Percentiles rank a stretch among this genome's conserved stretches.
Evolutionary conservation across 116 monocot species (phyloP).

Genomic region (Papilionanthe hybrid): DNA sequence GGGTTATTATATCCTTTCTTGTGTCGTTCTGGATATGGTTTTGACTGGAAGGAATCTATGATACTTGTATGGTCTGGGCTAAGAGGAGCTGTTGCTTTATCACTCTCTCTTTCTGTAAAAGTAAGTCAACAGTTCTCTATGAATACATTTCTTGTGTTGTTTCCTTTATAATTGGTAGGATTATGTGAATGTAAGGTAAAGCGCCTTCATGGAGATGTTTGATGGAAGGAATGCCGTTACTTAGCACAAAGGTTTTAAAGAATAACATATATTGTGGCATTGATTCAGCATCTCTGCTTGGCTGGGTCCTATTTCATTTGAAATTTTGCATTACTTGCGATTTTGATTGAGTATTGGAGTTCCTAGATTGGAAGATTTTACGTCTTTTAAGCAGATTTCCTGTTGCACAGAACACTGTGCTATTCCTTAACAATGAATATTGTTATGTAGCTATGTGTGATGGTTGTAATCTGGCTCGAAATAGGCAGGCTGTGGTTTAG

Average conservation of each 20-base stretch:
- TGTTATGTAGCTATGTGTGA: neutral
- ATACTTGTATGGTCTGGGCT: constrained; percentile 91
- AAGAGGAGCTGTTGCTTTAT: constrained; percentile 89
- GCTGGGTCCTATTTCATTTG: neutral
- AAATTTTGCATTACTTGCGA: neutral
- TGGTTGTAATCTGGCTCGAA: neutral
- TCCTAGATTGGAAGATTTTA: no score
- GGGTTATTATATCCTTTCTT: constrained; percentile 74
- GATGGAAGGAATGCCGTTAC: neutral
- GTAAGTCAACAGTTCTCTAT: constrained; percentile 32
- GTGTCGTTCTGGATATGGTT: constrained; percentile 82
- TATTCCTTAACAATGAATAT: neutral
- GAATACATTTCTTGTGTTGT: neutral
- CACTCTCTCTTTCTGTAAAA: constrained; percentile 81
- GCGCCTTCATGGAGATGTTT: neutral
- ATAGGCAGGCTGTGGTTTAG: neutral
- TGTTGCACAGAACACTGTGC: neutral
- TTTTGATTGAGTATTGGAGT: neutral
- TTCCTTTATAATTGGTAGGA: neutral
- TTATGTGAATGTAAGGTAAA: neutral
- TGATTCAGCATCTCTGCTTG: neutral
- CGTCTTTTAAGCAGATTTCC: neutral
- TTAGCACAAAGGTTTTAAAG: neutral
- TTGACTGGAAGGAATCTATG: constrained; percentile 84
- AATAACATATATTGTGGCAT: neutral